Evolutionary conservation across 345 rosid genomes (phyloP), one percentile per base, ranked within the genome.

Genomic region (Geranium brycei): DNA sequence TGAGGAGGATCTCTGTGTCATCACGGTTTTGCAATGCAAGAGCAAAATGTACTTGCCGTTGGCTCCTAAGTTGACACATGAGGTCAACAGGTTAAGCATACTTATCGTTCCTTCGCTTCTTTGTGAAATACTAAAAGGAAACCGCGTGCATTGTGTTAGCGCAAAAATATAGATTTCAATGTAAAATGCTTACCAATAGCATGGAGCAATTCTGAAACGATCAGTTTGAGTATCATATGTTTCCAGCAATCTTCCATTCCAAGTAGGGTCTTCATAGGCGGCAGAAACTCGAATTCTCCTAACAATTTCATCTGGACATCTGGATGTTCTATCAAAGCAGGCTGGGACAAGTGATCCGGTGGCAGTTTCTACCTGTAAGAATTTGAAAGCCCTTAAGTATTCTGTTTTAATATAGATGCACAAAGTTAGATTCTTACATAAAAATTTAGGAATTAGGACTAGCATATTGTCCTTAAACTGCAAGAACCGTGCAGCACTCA

Each of bases 271-370:
- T 62, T 85, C 82, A 61, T 31, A 58, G 64, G 86, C 79, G 70
- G 88, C 81, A 47, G 79, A 73, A 40, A 86, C 78, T 70, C 96
- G 79, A 59, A 89, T 76, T 72, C 93, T 79, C 63, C 96, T 69
- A 41, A 92, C 84, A 69, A 85, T 66, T 77, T 89, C 96, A 82
- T 92, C 96, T 0, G 98, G 96, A 66, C 88, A 81, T 77, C 93
- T 85, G 35, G 88, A 83, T 60, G 77, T 68, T 68, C 82, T 72
- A 70, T 84, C 75, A 67, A 89, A 89, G 73, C 81, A 72, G 58
- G 96, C 91, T 8, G 95, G 98, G 41, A 60, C 35, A 41, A 86
- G 62, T 15, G 79, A 72, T 59, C 96, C 95, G 3, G 82, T 75
- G 62, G 83, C 72, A 14, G 85, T 75, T 80, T 89, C 86, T 61